phyloP scores from a whole-genome alignment of 164 flowering plant genomes.

The Magnolia kwangsiensis region DNA sequence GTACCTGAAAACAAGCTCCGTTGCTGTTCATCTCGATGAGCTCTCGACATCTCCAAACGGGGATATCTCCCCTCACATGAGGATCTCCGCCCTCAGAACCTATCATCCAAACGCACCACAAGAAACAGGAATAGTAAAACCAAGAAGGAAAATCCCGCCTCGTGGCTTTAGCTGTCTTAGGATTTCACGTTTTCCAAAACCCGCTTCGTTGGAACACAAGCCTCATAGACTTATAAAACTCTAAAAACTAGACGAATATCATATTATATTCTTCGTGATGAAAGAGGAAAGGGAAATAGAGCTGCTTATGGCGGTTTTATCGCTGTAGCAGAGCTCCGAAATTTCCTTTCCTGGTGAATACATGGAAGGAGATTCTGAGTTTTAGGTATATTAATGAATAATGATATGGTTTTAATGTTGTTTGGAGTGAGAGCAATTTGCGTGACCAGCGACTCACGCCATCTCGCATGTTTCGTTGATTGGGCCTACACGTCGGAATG shows the following conservation, averaged over 20 bases:
- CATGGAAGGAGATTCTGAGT: neutral
- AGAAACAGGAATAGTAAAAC: neutral
- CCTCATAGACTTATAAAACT: neutral
- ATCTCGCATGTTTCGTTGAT: neutral
- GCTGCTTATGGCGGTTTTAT: neutral
- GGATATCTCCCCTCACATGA: conserved; percentile 1
- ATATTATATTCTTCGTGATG: neutral
- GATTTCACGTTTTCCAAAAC: neutral
- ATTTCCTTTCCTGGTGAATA: neutral
- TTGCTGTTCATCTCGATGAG: conserved; percentile 6
- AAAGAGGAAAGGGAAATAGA: neutral
- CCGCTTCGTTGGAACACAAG: neutral
- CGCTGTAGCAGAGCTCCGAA: neutral
- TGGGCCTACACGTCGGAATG: neutral
- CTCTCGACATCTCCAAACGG: conserved; percentile 1
- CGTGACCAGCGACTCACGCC: neutral
- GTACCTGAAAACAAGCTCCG: conserved; percentile 6
- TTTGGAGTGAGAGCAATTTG: neutral
- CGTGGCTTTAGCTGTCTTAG: conserved; percentile 4
- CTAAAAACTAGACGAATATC: neutral
- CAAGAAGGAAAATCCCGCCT: neutral
- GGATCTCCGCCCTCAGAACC: conserved; percentile 15
- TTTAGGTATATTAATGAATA: neutral
- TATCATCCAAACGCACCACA: neutral
- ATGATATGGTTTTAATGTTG: neutral